Evolutionary conservation across 2,329 filamentous ascomycete species (phyloP), one percentile per base, ranked within the genome.

Genomic region (Alternaria metachromatica): DNA sequence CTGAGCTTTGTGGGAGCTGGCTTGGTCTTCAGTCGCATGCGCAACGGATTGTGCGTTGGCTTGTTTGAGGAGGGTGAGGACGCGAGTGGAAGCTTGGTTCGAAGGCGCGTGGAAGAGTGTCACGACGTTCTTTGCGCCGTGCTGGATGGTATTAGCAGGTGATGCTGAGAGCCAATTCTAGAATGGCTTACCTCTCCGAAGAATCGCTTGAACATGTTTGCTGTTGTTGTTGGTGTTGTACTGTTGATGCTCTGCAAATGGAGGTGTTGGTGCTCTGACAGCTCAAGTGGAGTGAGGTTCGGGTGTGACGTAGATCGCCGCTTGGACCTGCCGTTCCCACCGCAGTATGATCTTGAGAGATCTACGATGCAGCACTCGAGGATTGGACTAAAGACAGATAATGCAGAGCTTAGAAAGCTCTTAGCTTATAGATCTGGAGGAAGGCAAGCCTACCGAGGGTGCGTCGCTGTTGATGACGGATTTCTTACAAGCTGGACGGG

Each of bases 21-120:
- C 90, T 79, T 94, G 91, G 77, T 94, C 92, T 76, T 90, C 84
- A 2, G 92, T 93, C 10, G 93, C 88, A 21, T 87, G 85, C 63
- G 89, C 85, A 30, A 87, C 80, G 12, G 92, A 89, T 51, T 88
- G 88, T 51, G 91, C 90, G 25, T 92, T 92, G 30, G 89, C 87
- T 82, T 95, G 90, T 83, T 96, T 96, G 64, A 98, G 88, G 57
- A 97, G 83, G 45, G 88, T 90, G 65, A 90, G 88, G 30, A 91
- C 91, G 64, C 91, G 89, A 55, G 88, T 84, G 4, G 94, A 97
- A 68, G 90, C 86, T 21, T 91, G 87, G 58, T 88, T 87, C 73
- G 86, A 87, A 62, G 95, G 88, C 81, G 92, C 92, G 87, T 97
- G 94, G 86, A 98, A 99, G 85, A 99, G 90, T 65, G 95, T 98